Base-by-base conservation (phyloP, 768 basidiomycete genomes). In the Galerina marginata region DNA sequence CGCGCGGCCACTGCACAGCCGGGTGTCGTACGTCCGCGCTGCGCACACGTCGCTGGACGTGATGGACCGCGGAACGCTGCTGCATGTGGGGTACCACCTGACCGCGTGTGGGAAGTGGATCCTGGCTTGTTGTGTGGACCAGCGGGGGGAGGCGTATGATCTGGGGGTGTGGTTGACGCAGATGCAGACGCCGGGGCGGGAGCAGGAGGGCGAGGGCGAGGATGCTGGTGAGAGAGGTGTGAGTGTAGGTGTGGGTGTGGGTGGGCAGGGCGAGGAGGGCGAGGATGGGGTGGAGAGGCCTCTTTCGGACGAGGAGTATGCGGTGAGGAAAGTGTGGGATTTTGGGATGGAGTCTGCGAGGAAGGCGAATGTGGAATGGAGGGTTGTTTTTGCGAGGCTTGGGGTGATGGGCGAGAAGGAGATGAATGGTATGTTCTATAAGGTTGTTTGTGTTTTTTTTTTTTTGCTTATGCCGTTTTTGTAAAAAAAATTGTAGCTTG, bases 351-450 rank as follows among this genome's bases (percentile, higher is more conserved):
- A 82, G 38, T 84, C 90, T 66, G 85, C 87, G 10, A 81, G 79
- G 66, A 84, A 79, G 61, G 88, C 88, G 10, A 85, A 86, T 68
- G 77, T 93, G 20, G 92, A 95, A 69, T 95, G 93, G 93, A 82
- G 89, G 53, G 75, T 95, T 10, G 86, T 90, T 9, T 78, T 95
- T 58, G 76, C 89, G 6, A 91, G 88, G 68, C 73, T 89, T 3
- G 93, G 93, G 0, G 58, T 74, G 9, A 86, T 94, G 78, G 71
- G 74, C 1, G 73, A 79, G 50, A 68, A 69, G 6, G 93, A 95
- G 68, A 70, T 92, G 20, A 79, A 87, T 65, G 88, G 93, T 92
- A 64, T 60, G 86, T 74, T 12, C 38, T 33, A 29, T 53, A 43
- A 5, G 23, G 26, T 20, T 60, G 45, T 50, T 53, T 43, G 9